Evolutionary conservation across 2,329 filamentous ascomycete species (phyloP).

Genomic region (Hypomyces rosellus): DNA sequence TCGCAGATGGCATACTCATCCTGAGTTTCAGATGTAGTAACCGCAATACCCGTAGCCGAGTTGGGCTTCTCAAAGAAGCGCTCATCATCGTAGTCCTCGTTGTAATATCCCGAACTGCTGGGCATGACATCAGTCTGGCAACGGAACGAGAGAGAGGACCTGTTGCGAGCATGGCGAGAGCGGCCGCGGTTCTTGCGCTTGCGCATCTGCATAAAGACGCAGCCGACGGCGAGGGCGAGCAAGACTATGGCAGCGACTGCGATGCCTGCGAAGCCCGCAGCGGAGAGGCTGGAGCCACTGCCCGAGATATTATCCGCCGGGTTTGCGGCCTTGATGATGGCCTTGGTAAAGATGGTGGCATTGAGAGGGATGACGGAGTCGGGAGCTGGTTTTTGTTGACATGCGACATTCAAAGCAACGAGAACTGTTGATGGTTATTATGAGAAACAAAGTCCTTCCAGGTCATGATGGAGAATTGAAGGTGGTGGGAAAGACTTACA

Average conservation of each 20-base stretch:
- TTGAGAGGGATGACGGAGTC: slow-evolving; percentile 34
- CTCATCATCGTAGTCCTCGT: slow-evolving; percentile 3
- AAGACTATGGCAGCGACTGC: slow-evolving; percentile 33
- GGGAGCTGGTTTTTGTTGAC: slow-evolving; percentile 38
- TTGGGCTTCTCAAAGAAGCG: slow-evolving; percentile 6
- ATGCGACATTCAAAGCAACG: slow-evolving; percentile 45
- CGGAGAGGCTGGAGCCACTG: slow-evolving; percentile 23
- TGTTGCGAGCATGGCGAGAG: neutral
- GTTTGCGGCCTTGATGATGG: slow-evolving; percentile 5
- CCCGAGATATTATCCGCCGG: neutral
- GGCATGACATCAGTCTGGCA: slow-evolving; percentile 31
- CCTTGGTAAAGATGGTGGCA: slow-evolving; percentile 38
- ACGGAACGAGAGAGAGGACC: slow-evolving; percentile 44
- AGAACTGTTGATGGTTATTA: slow-evolving; percentile 31
- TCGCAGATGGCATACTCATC: neutral
- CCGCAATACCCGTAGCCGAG: neutral
- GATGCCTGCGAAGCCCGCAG: slow-evolving; percentile 39
- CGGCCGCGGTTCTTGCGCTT: slow-evolving; percentile 33
- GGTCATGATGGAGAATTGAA: neutral
- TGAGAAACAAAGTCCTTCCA: too few species aligned
- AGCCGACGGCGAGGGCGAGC: slow-evolving; percentile 31
- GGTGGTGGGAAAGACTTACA: slow-evolving; percentile 31
- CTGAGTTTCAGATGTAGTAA: neutral
- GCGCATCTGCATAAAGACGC: slow-evolving; percentile 39
- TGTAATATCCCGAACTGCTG: neutral